phyloP scores from a whole-genome alignment of 129 eudicot species.

The Scalesia atractyloides region DNA sequence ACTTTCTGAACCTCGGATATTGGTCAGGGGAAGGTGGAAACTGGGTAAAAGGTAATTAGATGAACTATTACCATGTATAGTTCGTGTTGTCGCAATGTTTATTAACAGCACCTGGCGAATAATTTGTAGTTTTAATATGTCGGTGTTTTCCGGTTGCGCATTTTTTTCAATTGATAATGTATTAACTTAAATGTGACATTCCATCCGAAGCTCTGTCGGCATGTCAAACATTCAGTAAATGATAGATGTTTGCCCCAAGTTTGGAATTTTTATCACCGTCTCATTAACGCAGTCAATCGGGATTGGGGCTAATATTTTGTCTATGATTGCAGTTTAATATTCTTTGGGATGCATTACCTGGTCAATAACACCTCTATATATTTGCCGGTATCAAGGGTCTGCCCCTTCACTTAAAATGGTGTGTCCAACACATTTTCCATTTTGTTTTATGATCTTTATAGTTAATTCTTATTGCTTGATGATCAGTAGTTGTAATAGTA shows the following conservation, averaged over 20 bases:
- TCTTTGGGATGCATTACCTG: slow-evolving; percentile 90
- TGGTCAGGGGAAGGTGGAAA: slow-evolving; percentile 88
- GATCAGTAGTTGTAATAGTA: too few relatives aligned
- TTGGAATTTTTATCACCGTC: slow-evolving; percentile 4
- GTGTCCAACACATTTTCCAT: background rate
- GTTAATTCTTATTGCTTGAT: too few relatives aligned
- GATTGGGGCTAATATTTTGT: slow-evolving; percentile 20
- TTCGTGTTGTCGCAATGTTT: too few relatives aligned
- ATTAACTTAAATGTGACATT: slow-evolving; percentile 36
- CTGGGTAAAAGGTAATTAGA: slow-evolving; percentile 55
- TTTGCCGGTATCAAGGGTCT: slow-evolving; percentile 94
- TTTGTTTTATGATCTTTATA: too few relatives aligned
- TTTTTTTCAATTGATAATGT: background rate
- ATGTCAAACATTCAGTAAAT: slow-evolving; percentile 89
- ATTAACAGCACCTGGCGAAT: too few relatives aligned
- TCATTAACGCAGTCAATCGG: slow-evolving; percentile 1
- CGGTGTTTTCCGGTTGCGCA: background rate
- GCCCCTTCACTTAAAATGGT: slow-evolving; percentile 58
- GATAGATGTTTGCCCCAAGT: slow-evolving; percentile 96
- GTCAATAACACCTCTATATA: slow-evolving; percentile 84
- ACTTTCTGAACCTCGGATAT: slow-evolving; percentile 87
- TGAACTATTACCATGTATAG: too few relatives aligned
- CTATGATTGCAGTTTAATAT: slow-evolving; percentile 68
- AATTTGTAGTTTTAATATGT: too few relatives aligned
- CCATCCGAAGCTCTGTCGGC: slow-evolving; percentile 77